Evolutionary conservation across 2,329 filamentous ascomycete species (phyloP).

Genomic region (Thermoascus crustaceus): DNA sequence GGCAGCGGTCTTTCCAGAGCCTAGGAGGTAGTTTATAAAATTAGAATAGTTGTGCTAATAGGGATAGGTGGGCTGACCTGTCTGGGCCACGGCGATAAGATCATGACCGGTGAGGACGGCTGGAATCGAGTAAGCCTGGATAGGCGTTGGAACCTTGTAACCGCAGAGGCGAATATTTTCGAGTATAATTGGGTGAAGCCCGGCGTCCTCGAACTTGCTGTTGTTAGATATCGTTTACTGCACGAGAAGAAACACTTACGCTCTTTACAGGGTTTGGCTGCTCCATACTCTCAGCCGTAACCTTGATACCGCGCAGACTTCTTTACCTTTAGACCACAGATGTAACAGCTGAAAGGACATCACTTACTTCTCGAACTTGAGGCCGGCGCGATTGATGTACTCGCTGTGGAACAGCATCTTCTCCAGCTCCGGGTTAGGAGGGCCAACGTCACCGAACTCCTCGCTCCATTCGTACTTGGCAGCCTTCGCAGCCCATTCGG

Average conservation of each 20-base stretch:
- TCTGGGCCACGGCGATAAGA: constrained; percentile 84
- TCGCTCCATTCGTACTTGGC: constrained; percentile 74
- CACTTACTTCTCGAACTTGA: constrained; percentile 58
- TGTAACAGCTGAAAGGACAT: constrained; percentile 11
- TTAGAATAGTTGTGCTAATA: neutral
- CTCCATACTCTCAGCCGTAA: constrained; percentile 42
- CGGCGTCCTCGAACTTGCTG: constrained; percentile 61
- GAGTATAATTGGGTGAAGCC: constrained; percentile 74
- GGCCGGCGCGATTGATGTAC: constrained; percentile 46
- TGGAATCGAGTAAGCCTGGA: constrained; percentile 78
- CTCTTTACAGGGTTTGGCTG: constrained; percentile 41
- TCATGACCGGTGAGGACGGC: constrained; percentile 70
- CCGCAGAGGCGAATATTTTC: constrained; percentile 66
- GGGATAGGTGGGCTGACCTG: constrained; percentile 53
- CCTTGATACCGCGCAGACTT: constrained; percentile 42
- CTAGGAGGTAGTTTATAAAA: constrained; percentile 39
- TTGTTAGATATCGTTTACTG: constrained; percentile 8
- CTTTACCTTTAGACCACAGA: constrained; percentile 2
- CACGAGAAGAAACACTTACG: constrained; percentile 31
- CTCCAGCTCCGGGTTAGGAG: constrained; percentile 62
- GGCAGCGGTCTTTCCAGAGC: constrained; percentile 91
- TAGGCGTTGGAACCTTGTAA: constrained; percentile 69
- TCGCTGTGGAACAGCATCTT: constrained; percentile 60
- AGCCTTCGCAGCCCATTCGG: constrained; percentile 49
- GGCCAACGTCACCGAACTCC: constrained; percentile 78